Evolutionary conservation across 805 yeast genomes (phyloP), one percentile per base, ranked within the genome.

Genomic region (Isabelozyma pseudorhagii): DNA sequence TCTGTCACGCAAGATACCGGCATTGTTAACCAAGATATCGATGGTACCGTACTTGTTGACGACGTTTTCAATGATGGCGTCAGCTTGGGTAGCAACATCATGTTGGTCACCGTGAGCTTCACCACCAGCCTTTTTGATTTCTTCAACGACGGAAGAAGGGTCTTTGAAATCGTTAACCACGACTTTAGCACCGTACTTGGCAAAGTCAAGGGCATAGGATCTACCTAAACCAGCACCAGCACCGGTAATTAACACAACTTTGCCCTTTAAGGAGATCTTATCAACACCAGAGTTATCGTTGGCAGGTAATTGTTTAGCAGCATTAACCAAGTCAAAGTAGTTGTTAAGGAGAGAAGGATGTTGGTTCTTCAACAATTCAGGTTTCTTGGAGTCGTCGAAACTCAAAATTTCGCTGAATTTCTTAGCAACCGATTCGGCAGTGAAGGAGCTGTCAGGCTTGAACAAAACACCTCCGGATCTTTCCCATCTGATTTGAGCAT

Each of bases 191-290:
- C 98, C 99, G 60, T 89, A 89, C 67, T 81, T 85, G 49, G 96
- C 97, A 64, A 87, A 86, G 65, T 82, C 78, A 46, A 82, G 70
- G 3, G 98, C 96, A 71, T 93, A 96, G 50, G 91, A 87, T 65
- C 86, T 84, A 54, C 99, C 99, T 59, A 93, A 79, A 44, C 99
- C 99, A 45, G 88, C 85, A 54, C 97, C 97, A 40, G 97, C 92
- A 54, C 99, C 99, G 14, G 98, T 93, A 49, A 93, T 82, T 50
- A 93, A 80, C 36, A 90, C 97, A 49, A 93, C 97, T 71, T 88
- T 89, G 58, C 77, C 91, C 63, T 82, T 83, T 64, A 93, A 73
- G 28, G 90, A 82, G 43, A 87, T 77, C 27, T 60, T 49, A 21
- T 68, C 67, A 47, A 73, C 72, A 45, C 74, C 75, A 5, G 71